Evolutionary conservation across 805 yeast genomes (phyloP).

Genomic region (Starmerella stigmatis): DNA sequence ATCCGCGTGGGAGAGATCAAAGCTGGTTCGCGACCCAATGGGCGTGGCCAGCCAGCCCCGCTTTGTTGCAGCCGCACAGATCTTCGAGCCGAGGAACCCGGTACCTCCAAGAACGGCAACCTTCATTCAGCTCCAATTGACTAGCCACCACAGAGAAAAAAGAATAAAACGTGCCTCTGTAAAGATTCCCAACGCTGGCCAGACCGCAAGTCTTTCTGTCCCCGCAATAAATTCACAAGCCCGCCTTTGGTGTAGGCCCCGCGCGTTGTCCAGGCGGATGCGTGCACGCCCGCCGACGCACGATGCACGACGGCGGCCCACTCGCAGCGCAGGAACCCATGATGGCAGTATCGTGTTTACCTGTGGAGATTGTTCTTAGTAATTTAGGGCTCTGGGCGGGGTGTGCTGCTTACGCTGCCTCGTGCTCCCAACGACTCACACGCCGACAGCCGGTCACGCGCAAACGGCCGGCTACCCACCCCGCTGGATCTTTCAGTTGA

Average conservation of each 20-base stretch:
- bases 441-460: constrained; percentile 2
- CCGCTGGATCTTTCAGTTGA: constrained; percentile 4
- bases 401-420: background rate
- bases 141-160: too few species aligned
- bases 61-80: constrained; percentile 6
- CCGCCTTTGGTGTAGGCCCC: too few species aligned
- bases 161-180: too few species aligned
- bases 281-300: too few species aligned
- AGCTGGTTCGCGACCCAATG: constrained; percentile 34
- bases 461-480: background rate
- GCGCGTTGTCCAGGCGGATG: too few species aligned
- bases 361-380: too few species aligned
- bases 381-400: background rate
- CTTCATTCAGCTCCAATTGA: constrained; percentile 23
- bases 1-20: constrained; percentile 43
- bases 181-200: too few species aligned
- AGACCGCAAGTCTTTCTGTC: too few species aligned
- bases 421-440: constrained; percentile 2
- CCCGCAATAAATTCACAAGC: too few species aligned
- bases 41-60: constrained; percentile 44
- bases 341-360: too few species aligned
- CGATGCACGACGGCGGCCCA: too few species aligned
- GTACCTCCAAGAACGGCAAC: constrained; percentile 39
- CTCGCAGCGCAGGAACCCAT: too few species aligned
- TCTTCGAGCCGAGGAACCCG: constrained; percentile 62